These are phyloP conservation scores for Platismatia glauca DNA, from an alignment of 495 filamentous ascomycete genomes.

Conservation along the genomic window DNA sequence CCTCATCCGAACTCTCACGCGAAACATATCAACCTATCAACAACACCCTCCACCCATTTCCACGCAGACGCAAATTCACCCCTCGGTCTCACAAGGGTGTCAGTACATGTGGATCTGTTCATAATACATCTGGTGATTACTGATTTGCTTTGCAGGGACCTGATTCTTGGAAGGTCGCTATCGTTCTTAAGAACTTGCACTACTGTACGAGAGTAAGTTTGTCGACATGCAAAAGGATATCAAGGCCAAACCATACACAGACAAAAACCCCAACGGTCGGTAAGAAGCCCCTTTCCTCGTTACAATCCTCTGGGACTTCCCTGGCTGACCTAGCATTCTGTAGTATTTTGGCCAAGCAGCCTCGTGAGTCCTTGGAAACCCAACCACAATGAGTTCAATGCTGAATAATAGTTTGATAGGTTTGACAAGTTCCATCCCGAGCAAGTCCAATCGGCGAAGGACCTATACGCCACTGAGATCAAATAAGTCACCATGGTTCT, in stretches of 20 bases:
- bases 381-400: not conserved
- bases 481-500: conserved; percentile 52
- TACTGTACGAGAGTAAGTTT: conserved; percentile 44
- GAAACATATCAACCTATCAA: too few species aligned
- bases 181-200: conserved; percentile 53
- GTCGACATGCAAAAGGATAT: conserved; percentile 2
- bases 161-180: conserved; percentile 58
- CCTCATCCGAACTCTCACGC: too few species aligned
- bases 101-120: not conserved
- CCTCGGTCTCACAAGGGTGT: conserved; percentile 31
- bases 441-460: conserved; percentile 46
- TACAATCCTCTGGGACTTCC: not conserved
- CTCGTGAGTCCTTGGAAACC: conserved; percentile 28
- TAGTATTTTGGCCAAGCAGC: conserved; percentile 52
- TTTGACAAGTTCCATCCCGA: conserved; percentile 48
- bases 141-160: conserved; percentile 31
- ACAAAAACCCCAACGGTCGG: conserved; percentile 67
- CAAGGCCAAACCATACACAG: conserved; percentile 47
- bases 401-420: not conserved
- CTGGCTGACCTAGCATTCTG: conserved; percentile 27
- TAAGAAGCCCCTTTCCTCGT: conserved; percentile 28
- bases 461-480: conserved; percentile 53
- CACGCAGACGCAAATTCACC: conserved; percentile 38
- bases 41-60: not conserved
- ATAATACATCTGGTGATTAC: not conserved